Evolutionary conservation across 148 eudicot genomes (phyloP).

Genomic region (Agrostemma githago): DNA sequence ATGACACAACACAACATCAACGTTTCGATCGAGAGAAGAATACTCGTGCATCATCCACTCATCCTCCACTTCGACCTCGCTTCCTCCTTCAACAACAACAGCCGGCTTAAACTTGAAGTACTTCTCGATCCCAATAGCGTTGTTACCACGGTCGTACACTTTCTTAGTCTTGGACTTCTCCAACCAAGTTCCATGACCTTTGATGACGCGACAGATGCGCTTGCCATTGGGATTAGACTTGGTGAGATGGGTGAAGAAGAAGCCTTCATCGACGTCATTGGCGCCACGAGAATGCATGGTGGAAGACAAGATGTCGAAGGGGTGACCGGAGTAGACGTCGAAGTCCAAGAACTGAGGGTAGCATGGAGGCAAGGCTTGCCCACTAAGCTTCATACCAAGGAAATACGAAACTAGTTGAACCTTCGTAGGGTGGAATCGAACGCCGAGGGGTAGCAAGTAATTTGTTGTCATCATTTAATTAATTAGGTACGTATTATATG

Average conservation of each 20-base stretch:
- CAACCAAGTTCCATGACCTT: constrained; percentile 2
- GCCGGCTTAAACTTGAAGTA: neutral
- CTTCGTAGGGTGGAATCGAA: neutral
- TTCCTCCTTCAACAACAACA: too few species aligned
- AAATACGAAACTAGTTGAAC: neutral
- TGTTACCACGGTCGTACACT: neutral
- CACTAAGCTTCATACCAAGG: neutral
- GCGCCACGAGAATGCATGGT: neutral
- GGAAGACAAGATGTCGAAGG: neutral
- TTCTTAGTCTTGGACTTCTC: constrained; percentile 2
- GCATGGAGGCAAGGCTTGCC: neutral
- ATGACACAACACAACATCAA: neutral
- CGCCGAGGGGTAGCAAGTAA: neutral
- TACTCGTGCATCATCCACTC: constrained; percentile 7
- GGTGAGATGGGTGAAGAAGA: neutral
- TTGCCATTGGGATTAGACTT: neutral
- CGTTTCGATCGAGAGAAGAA: neutral
- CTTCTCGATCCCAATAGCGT: neutral
- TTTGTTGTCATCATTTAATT: neutral
- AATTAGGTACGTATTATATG: too few species aligned
- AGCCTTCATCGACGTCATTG: neutral
- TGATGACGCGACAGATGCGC: neutral
- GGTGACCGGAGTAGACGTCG: neutral
- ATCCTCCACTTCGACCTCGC: neutral
- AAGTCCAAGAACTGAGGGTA: neutral